phyloP scores from a whole-genome alignment of 129 eudicot species.

The Oenanthe sinensis region DNA sequence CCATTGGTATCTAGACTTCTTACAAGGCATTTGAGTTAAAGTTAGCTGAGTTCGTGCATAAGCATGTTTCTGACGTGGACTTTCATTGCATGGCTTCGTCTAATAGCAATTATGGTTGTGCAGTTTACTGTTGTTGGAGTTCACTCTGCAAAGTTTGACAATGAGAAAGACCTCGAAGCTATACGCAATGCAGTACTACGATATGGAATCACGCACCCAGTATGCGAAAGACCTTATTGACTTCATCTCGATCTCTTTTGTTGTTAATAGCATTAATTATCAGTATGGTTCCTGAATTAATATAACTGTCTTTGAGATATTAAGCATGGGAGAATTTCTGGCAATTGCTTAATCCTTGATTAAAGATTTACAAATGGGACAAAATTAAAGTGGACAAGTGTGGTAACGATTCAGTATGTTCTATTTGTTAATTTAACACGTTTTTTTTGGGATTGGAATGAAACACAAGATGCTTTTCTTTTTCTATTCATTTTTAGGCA shows the following conservation, averaged over 20 bases:
- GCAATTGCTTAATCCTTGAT: not conserved
- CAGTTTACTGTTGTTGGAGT: slow-evolving; percentile 95
- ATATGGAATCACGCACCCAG: slow-evolving; percentile 86
- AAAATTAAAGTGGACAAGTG: too few species aligned
- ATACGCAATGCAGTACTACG: slow-evolving; percentile 92
- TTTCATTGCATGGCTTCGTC: slow-evolving; percentile 2
- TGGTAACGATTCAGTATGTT: too few species aligned
- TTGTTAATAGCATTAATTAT: not conserved
- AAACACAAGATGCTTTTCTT: not conserved
- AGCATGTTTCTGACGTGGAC: not conserved
- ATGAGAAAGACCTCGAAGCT: slow-evolving; percentile 93
- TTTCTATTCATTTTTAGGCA: not conserved
- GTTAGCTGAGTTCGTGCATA: not conserved
- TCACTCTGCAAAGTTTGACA: slow-evolving; percentile 97
- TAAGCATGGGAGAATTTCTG: not conserved
- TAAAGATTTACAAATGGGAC: not conserved
- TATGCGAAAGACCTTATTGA: slow-evolving; percentile 18
- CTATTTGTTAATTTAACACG: too few species aligned
- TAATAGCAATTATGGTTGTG: slow-evolving; percentile 13
- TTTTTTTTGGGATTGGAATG: too few species aligned
- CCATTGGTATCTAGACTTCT: not conserved
- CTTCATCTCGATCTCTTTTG: not conserved
- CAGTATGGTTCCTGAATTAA: not conserved
- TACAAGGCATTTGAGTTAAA: not conserved
- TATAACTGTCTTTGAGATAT: not conserved